A percentile compares a stretch with the other conserved stretches of the same genome.
Conservation (phyloP, 805 yeast species). For the Starmera pachycereana region DNA sequence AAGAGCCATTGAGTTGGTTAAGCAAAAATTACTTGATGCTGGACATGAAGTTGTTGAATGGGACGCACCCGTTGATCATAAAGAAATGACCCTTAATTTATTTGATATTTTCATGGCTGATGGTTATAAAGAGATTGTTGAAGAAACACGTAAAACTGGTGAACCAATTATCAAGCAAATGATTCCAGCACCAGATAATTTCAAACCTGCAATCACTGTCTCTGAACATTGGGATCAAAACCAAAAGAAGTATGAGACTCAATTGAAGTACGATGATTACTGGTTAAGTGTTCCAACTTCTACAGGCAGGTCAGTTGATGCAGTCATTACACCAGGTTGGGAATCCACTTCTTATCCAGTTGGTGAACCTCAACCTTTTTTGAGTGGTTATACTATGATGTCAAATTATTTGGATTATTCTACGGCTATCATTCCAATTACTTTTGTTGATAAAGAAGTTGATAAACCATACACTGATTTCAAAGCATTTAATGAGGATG, state of each 20-base stretch:
- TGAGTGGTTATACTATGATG: slow-evolving; percentile 32
- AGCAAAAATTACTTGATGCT: slow-evolving; percentile 16
- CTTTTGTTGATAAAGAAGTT: slow-evolving; percentile 26
- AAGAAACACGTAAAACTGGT: slow-evolving; percentile 19
- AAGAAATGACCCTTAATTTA: slow-evolving; percentile 17
- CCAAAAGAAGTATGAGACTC: slow-evolving; percentile 22
- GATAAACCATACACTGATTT: slow-evolving; percentile 17
- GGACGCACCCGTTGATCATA: slow-evolving; percentile 24
- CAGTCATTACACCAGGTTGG: slow-evolving; percentile 38
- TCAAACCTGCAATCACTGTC: slow-evolving; percentile 4
- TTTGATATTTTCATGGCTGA: slow-evolving; percentile 24
- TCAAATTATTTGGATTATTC: slow-evolving; percentile 32
- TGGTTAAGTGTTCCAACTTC: slow-evolving; percentile 24
- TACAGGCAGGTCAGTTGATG: slow-evolving; percentile 34
- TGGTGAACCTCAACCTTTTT: slow-evolving; percentile 28
- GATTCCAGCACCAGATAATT: slow-evolving; percentile 14
- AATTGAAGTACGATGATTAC: slow-evolving; percentile 27
- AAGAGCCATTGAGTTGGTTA: slow-evolving; percentile 29
- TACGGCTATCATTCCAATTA: slow-evolving; percentile 33
- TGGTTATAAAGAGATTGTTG: slow-evolving; percentile 23
- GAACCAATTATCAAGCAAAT: slow-evolving; percentile 24
- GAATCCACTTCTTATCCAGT: slow-evolving; percentile 28
- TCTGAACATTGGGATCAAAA: slow-evolving; percentile 32
- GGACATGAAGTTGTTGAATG: slow-evolving; percentile 36
- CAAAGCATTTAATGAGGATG: slow-evolving; percentile 21